These are phyloP conservation scores for Didymella pinodella DNA, from an alignment of 2,329 filamentous ascomycete species.

Conservation along the genomic window DNA sequence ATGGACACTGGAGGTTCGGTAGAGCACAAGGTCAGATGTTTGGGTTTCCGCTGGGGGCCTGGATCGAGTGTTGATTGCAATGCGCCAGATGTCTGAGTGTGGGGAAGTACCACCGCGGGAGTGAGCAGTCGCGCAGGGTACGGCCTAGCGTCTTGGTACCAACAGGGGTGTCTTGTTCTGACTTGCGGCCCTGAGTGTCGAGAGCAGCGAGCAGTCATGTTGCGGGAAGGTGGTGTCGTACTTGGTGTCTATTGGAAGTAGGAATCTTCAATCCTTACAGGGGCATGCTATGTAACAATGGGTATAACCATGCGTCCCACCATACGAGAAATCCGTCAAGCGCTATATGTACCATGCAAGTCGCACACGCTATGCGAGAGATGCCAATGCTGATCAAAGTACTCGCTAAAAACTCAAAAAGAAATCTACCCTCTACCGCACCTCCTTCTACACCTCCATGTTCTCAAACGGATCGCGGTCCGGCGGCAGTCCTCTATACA, in stretches of 20 bases:
- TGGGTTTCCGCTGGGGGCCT: not conserved
- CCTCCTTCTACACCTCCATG: slow-evolving; percentile 41
- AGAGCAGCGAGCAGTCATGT: not conserved
- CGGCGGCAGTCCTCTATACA: slow-evolving; percentile 85
- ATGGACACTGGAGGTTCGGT: not conserved
- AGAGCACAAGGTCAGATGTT: not conserved
- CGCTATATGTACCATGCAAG: slow-evolving; percentile 18
- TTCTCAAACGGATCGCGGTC: slow-evolving; percentile 65
- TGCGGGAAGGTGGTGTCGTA: not conserved
- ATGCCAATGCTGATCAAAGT: not conserved
- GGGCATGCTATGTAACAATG: not conserved
- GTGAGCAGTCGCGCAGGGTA: slow-evolving; percentile 14
- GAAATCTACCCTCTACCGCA: not conserved
- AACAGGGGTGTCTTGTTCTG: not conserved
- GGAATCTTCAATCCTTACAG: not conserved
- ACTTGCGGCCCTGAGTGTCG: not conserved
- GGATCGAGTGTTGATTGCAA: not conserved
- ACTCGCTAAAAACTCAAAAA: slow-evolving; percentile 15
- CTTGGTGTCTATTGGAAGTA: not conserved
- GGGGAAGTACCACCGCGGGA: slow-evolving; percentile 19
- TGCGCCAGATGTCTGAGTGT: slow-evolving; percentile 11
- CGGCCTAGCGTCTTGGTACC: slow-evolving; percentile 11
- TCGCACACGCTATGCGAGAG: slow-evolving; percentile 17
- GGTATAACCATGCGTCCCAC: not conserved
- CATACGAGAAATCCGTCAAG: slow-evolving; percentile 6